phyloP scores from a whole-genome alignment of 306 rosid species.

The Senna tora region DNA sequence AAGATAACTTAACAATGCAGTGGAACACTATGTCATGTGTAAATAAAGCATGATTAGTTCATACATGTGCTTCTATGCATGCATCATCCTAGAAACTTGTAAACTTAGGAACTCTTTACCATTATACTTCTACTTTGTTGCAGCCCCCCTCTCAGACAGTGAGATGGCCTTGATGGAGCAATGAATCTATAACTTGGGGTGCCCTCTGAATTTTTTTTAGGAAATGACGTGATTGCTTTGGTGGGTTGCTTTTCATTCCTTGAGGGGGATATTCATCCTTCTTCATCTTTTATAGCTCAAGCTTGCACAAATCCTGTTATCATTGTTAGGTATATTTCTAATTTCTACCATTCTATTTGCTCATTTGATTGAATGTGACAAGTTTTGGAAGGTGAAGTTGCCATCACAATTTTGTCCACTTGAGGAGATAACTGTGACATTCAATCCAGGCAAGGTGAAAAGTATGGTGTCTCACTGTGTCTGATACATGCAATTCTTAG shows the following conservation, averaged over 20 bases:
- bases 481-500: conserved; percentile 32
- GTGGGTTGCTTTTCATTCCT: conserved; percentile 45
- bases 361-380: conserved; percentile 25
- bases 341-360: conserved; percentile 34
- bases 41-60: background rate
- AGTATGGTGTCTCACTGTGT: conserved; percentile 18
- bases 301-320: conserved; percentile 41
- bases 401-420: conserved; percentile 32
- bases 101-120: background rate
- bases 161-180: conserved; percentile 92
- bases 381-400: conserved; percentile 29
- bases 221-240: conserved; percentile 37
- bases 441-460: background rate
- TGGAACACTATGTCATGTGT: background rate
- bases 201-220: conserved; percentile 27
- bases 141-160: conserved; percentile 95
- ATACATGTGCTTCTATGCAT: conserved; percentile 5
- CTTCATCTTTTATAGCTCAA: conserved; percentile 44
- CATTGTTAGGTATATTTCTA: conserved; percentile 39
- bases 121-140: conserved; percentile 38
- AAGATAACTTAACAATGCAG: too few species aligned
- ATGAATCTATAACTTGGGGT: conserved; percentile 45
- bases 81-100: conserved; percentile 22
- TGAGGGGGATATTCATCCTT: conserved; percentile 33
- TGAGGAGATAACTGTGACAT: conserved; percentile 21